Evolutionary conservation across 495 filamentous ascomycete genomes (phyloP).

Genomic region (Penicillium parvum): DNA sequence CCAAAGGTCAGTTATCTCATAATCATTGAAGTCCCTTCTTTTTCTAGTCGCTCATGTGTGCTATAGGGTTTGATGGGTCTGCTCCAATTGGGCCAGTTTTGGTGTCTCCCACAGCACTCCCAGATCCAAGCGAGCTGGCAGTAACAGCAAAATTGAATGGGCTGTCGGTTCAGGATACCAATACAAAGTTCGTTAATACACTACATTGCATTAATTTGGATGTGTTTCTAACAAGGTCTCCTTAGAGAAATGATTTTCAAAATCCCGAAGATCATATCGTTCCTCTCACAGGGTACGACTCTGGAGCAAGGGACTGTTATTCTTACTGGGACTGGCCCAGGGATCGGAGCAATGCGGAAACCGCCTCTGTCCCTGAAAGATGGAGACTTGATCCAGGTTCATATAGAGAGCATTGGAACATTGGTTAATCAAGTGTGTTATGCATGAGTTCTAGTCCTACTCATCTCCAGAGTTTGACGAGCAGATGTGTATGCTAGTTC

Average conservation of each 20-base stretch:
- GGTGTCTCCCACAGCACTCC: not conserved
- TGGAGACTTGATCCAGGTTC: constrained; percentile 48
- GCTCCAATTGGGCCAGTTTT: not conserved
- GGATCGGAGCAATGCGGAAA: constrained; percentile 36
- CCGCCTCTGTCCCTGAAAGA: constrained; percentile 41
- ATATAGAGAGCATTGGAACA: constrained; percentile 31
- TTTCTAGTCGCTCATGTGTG: no score
- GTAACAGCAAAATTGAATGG: not conserved
- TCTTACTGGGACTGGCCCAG: constrained; percentile 58
- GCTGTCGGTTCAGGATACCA: not conserved
- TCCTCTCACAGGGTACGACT: constrained; percentile 65
- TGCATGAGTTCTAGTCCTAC: no score
- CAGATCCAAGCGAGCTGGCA: not conserved
- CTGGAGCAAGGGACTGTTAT: constrained; percentile 65
- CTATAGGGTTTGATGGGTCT: not conserved
- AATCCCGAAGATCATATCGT: constrained; percentile 40
- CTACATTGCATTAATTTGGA: no score
- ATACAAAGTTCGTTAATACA: no score
- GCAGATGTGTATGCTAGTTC: no score
- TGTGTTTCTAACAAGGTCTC: constrained; percentile 58
- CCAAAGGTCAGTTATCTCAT: not conserved
- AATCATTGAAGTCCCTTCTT: not conserved
- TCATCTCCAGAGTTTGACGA: no score
- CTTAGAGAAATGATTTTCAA: constrained; percentile 56
- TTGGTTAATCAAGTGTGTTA: constrained; percentile 16